Percentiles rank a stretch among this genome's conserved stretches.
Conservation (phyloP, 2,329 filamentous ascomycete genomes). For the Westerdykella aurantiaca region DNA sequence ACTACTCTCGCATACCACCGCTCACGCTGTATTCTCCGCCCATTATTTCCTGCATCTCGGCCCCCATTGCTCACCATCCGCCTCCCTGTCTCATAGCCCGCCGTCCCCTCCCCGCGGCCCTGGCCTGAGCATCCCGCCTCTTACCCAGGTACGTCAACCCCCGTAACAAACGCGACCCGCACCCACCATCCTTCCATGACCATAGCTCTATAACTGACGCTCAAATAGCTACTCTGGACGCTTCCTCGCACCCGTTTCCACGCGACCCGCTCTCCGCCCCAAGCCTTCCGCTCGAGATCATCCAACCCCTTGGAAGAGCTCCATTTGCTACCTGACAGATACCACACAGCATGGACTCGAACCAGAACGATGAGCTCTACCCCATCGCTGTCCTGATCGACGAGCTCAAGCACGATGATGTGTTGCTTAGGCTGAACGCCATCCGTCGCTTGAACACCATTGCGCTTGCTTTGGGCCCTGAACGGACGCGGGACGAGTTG, state of each 20-base stretch:
- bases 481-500: constrained; percentile 95
- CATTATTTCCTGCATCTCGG: constrained; percentile 17
- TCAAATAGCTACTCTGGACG: constrained; percentile 5
- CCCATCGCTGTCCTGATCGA: constrained; percentile 99
- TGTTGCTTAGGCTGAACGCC: constrained; percentile 93
- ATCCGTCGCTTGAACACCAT: constrained; percentile 98
- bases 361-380: constrained; percentile 96
- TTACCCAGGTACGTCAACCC: constrained; percentile 34
- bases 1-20: constrained; percentile 9
- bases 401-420: constrained; percentile 99
- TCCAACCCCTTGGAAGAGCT: constrained; percentile 14
- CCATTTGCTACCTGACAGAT: constrained; percentile 14
- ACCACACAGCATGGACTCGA: constrained; percentile 68
- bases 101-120: neutral
- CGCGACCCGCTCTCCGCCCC: constrained; percentile 10
- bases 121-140: constrained; percentile 3
- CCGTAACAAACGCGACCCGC: neutral
- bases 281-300: constrained; percentile 11
- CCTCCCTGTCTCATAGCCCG: neutral
- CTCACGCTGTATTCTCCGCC: constrained; percentile 13
- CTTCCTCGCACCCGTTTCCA: constrained; percentile 1
- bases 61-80: neutral
- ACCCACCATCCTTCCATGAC: no score
- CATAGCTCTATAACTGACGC: constrained; percentile 14
- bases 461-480: constrained; percentile 87